A percentile compares a stretch with the other conserved stretches of the same genome.
phyloP scores from a whole-genome alignment of 2,329 filamentous ascomycete species.

The Stachybotrys chlorohalonatus region DNA sequence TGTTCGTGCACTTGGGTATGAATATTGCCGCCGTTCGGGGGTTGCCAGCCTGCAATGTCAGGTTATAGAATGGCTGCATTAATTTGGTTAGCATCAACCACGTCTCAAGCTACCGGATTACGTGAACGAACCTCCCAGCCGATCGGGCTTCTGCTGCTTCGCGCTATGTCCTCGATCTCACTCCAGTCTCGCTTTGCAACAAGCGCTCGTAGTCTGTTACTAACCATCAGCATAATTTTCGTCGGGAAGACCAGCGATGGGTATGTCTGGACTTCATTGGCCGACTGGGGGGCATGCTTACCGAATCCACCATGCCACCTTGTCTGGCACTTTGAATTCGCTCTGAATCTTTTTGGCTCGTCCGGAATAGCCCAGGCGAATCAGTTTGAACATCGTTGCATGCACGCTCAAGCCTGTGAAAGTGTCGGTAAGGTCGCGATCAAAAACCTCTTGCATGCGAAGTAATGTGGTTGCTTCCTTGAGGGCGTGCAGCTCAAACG shows the following conservation, averaged over 20 bases:
- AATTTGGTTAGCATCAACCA: neutral
- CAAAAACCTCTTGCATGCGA: constrained; percentile 77
- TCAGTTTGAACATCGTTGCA: constrained; percentile 83
- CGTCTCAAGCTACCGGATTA: neutral
- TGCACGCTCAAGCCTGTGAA: constrained; percentile 83
- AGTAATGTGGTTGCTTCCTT: constrained; percentile 74
- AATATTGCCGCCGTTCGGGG: constrained; percentile 75
- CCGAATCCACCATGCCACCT: constrained; percentile 78
- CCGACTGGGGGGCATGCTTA: constrained; percentile 20
- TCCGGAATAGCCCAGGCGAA: constrained; percentile 72
- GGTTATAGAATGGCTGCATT: constrained; percentile 79
- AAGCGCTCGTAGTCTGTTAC: constrained; percentile 64
- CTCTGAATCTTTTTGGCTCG: constrained; percentile 79
- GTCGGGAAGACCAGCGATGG: constrained; percentile 2
- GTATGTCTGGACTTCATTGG: neutral
- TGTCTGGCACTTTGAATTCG: constrained; percentile 90
- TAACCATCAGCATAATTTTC: constrained; percentile 9
- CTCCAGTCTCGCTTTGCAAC: constrained; percentile 87
- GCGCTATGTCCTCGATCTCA: constrained; percentile 79
- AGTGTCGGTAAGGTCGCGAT: constrained; percentile 68
- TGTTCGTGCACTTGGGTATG: constrained; percentile 73
- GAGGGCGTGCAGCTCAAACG: constrained; percentile 64
- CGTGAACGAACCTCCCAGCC: constrained; percentile 70
- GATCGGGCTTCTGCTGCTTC: constrained; percentile 77
- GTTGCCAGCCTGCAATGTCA: constrained; percentile 81